A percentile compares a stretch with the other conserved stretches of the same genome.
phyloP scores from a whole-genome alignment of 495 filamentous ascomycete genomes.

The Neurospora sp. region DNA sequence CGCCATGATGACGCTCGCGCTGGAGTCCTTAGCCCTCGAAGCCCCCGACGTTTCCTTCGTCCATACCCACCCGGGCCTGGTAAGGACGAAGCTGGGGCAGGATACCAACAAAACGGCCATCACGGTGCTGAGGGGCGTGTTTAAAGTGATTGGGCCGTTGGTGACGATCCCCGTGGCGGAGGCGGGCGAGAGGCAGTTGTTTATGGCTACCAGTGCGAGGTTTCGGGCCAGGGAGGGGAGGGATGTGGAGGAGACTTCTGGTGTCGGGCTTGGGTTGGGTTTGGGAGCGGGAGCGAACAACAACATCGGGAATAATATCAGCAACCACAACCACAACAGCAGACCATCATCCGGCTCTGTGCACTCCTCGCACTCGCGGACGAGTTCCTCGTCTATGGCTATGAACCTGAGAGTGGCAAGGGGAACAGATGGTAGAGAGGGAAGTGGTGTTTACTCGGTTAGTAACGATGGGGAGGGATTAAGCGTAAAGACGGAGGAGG shows the following conservation, averaged over 20 bases:
- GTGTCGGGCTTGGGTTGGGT: slow-evolving; percentile 21
- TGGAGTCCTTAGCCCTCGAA: slow-evolving; percentile 37
- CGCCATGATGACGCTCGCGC: slow-evolving; percentile 40
- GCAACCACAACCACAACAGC: not conserved
- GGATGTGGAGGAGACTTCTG: slow-evolving; percentile 4
- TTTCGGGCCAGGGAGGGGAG: slow-evolving; percentile 28
- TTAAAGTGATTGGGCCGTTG: slow-evolving; percentile 9
- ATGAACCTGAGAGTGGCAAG: slow-evolving; percentile 11
- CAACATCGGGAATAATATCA: not conserved
- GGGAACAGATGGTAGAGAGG: slow-evolving; percentile 36
- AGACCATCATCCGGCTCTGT: not conserved
- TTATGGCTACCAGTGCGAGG: slow-evolving; percentile 38
- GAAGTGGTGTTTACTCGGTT: slow-evolving; percentile 45
- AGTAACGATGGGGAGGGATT: slow-evolving; percentile 32
- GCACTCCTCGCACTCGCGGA: not conserved
- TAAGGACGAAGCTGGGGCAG: slow-evolving; percentile 28
- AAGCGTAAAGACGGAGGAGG: slow-evolving; percentile 18
- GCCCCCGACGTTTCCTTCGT: slow-evolving; percentile 47
- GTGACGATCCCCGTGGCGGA: slow-evolving; percentile 23
- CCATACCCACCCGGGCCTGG: slow-evolving; percentile 46
- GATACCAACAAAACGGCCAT: slow-evolving; percentile 1
- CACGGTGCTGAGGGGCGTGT: not conserved
- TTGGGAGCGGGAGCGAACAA: not conserved
- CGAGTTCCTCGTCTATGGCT: not conserved
- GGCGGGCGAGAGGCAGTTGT: slow-evolving; percentile 46